Evolutionary conservation across 2,329 filamentous ascomycete species (phyloP), one percentile per base, ranked within the genome.

Genomic region (Pestalotiopsis sp.): DNA sequence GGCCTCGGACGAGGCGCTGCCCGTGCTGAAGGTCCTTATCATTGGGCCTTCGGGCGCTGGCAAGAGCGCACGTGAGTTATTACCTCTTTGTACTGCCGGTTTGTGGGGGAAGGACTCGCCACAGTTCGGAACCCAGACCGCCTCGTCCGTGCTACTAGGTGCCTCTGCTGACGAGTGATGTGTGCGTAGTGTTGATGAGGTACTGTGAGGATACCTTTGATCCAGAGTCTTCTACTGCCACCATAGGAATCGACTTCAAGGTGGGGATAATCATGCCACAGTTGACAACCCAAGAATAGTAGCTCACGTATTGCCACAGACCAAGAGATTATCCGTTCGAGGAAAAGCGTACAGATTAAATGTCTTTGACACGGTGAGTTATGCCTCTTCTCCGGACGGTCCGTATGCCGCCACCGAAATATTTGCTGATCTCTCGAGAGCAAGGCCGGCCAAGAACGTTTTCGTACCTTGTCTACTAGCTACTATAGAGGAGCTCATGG

Each of bases 151-250:
- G 20, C 10, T 52, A n/a, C 3, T 52, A n/a, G 17, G 17, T 26
- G 11, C 24, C 14, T 30, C 11, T 58, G 26, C 56, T 58, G 56
- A 58, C 56, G 20, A 61, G 26, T 20, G 44, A 52, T 20, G 20
- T 52, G 30, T 39, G 30, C 13, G 38, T 71, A 86, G 85, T 88
- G 69, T 77, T 88, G 60, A 81, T 85, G 68, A 79, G 85, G 72
- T 88, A 88, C 71, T 86, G 84, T 74, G 85, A 87, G 70, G 84
- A 87, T 73, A 84, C 86, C 71, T 88, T 87, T 71, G 86, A 88
- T 68, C 81, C 84, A 4, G 85, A 87, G 73, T 82, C 80, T 44
- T 83, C 84, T 3, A 83, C 85, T 6, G 85, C 86, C 5, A 88
- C 86, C 2, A 87, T 88, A 70, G 86, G 85, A 38, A 85, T 88